Percentiles rank a stretch among this genome's conserved stretches.
Conservation (phyloP, 2,329 filamentous ascomycete genomes). For the Fusarium sp. region DNA sequence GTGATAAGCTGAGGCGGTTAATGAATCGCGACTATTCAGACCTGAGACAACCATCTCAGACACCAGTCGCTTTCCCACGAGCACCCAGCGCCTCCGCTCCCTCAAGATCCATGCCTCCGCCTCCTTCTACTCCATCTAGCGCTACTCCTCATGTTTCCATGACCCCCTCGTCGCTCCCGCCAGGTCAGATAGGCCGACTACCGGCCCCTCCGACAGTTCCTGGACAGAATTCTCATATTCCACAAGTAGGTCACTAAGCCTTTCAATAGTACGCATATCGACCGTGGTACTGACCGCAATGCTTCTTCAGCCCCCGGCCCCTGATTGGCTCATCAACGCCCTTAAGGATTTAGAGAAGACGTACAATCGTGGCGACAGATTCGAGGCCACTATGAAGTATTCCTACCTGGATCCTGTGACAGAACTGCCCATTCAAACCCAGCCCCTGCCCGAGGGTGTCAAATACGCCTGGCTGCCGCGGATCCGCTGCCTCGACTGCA, state of each 20-base stretch:
- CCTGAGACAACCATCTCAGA: constrained; percentile 53
- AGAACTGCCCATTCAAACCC: constrained; percentile 71
- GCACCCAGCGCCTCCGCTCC: constrained; percentile 51
- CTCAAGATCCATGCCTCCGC: constrained; percentile 54
- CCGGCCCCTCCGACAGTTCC: constrained; percentile 74
- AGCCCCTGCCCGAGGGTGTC: constrained; percentile 71
- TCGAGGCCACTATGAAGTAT: constrained; percentile 93
- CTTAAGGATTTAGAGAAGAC: constrained; percentile 77
- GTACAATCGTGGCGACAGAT: constrained; percentile 82
- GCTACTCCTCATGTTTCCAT: constrained; percentile 55
- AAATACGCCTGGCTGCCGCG: constrained; percentile 88
- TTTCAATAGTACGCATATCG: constrained; percentile 11
- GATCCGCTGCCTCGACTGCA: constrained; percentile 92
- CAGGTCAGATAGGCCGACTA: constrained; percentile 73
- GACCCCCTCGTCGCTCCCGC: constrained; percentile 57
- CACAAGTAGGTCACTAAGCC: constrained; percentile 68
- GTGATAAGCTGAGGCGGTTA: constrained; percentile 77
- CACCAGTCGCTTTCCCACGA: constrained; percentile 52
- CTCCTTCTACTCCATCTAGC: constrained; percentile 56
- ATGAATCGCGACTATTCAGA: constrained; percentile 67
- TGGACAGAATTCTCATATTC: constrained; percentile 62
- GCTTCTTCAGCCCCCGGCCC: constrained; percentile 77
- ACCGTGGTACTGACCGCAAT: constrained; percentile 37
- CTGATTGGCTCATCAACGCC: constrained; percentile 84
- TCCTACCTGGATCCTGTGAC: constrained; percentile 82